Evolutionary conservation across 345 rosid genomes (phyloP), one percentile per base, ranked within the genome.

Genomic region (Eucalyptus cloeziana): DNA sequence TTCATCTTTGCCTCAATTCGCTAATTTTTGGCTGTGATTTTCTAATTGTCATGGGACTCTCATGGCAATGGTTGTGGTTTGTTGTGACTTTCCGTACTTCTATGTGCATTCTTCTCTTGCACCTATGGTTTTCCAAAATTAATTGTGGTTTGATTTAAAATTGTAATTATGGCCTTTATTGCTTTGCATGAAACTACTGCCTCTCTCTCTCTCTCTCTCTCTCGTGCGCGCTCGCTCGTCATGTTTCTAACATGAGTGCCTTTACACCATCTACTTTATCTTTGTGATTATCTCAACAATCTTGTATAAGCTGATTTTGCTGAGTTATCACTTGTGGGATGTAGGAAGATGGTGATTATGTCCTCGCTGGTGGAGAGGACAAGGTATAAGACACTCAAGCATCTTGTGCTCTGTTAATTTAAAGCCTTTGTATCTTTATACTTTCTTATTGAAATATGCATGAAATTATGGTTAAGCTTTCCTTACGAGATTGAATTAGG

Each of bases 261-360:
- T 40, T 5, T 87, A 17, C 51, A 30, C n/a, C 69, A n/a, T 9
- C 62, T 86, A 49, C 30, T 27, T 60, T 37, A 27, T 49, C n/a
- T 67, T 37, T 30, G 30, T 40, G 22, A 52, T 60, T n/a, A 24
- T 60, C 51, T 86, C 49, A 45, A 56, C 56, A 64, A 50, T 76
- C 69, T 86, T 58, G 19, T 40, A 16, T 44, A 25, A 86, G 86
- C 37, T 79, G 40, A 67, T 27, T 88, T 87, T 49, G 58, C 88
- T 90, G 56, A 71, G 49, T 50, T 86, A 56, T 91, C 47, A 89
- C 90, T 90, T 86, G 52, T 88, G 19, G 89, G 85, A 86, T 95
- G 94, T 94, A 97, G 99, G 99, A 96, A 92, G 99, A 98, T 95
- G 95, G 94, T 52, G 99, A 97, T 90, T 98, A 95, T 92, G 89